These are phyloP conservation scores for Odontarrhena argentea DNA, from an alignment of 345 rosid species.

Conservation along the genomic window DNA sequence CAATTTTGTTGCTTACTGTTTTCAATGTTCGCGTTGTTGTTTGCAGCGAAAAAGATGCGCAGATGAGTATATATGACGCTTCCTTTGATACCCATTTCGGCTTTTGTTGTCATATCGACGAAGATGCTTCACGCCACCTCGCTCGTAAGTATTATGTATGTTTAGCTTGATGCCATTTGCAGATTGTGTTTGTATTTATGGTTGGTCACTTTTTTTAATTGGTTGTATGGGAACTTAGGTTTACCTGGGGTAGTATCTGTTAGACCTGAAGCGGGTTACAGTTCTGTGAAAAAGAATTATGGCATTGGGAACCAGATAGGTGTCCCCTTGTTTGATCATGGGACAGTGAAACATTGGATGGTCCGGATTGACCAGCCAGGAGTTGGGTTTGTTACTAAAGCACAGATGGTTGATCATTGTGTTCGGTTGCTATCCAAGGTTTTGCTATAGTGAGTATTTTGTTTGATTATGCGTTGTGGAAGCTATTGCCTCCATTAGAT, in stretches of 20 bases:
- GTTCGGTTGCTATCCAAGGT: slow-evolving; percentile 69
- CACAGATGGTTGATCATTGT: slow-evolving; percentile 91
- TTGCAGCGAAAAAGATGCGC: slow-evolving; percentile 71
- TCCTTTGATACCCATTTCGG: slow-evolving; percentile 62
- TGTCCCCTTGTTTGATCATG: slow-evolving; percentile 58
- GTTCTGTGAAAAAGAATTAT: slow-evolving; percentile 51
- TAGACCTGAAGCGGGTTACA: slow-evolving; percentile 57
- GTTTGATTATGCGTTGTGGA: slow-evolving; percentile 13
- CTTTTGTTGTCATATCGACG: slow-evolving; percentile 75
- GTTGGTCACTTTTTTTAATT: slow-evolving; percentile 3
- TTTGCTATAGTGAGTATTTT: slow-evolving; percentile 65
- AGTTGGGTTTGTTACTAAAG: slow-evolving; percentile 77
- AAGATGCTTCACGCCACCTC: slow-evolving; percentile 62
- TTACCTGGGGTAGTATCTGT: slow-evolving; percentile 72
- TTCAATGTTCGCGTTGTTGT: slow-evolving; percentile 17
- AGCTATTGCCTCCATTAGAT: not conserved
- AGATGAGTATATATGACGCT: slow-evolving; percentile 69
- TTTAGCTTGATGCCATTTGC: slow-evolving; percentile 1
- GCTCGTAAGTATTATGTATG: slow-evolving; percentile 44
- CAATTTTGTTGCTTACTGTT: not conserved
- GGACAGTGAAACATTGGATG: slow-evolving; percentile 70
- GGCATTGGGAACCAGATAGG: slow-evolving; percentile 36
- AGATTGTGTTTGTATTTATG: not conserved
- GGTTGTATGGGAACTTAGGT: slow-evolving; percentile 44
- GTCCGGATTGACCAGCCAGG: slow-evolving; percentile 75